Percentiles rank a stretch among this genome's conserved stretches.
phyloP scores from a whole-genome alignment of 2,329 filamentous ascomycete species.

The Cladosporium sp. region DNA sequence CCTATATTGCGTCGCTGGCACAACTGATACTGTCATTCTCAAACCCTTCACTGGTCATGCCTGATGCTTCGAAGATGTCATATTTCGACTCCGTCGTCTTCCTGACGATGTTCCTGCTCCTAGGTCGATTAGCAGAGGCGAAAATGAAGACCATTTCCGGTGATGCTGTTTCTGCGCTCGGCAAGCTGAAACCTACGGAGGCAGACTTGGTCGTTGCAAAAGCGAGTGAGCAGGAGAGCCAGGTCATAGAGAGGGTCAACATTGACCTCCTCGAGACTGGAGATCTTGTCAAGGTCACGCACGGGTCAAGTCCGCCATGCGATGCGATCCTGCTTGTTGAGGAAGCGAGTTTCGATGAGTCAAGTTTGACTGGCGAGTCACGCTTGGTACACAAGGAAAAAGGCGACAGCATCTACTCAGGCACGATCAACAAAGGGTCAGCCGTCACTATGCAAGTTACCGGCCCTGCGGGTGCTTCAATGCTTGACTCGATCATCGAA shows the following conservation, averaged over 20 bases:
- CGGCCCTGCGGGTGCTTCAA: constrained; percentile 62
- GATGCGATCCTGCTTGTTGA: constrained; percentile 62
- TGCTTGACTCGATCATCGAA: constrained; percentile 76
- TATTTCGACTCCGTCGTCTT: constrained; percentile 96
- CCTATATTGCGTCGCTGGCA: constrained; percentile 76
- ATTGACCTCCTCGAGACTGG: constrained; percentile 61
- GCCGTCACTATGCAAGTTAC: constrained; percentile 62
- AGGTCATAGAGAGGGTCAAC: constrained; percentile 41
- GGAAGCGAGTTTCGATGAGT: constrained; percentile 76
- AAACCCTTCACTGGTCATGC: background rate
- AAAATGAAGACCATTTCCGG: constrained; percentile 90
- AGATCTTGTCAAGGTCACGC: constrained; percentile 62
- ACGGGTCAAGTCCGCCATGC: constrained; percentile 78
- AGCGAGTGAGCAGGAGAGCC: constrained; percentile 18
- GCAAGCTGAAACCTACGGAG: constrained; percentile 71
- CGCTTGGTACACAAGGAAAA: constrained; percentile 58
- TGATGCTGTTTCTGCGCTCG: constrained; percentile 75
- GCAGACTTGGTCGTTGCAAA: constrained; percentile 59
- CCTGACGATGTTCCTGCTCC: constrained; percentile 79
- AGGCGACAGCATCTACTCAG: constrained; percentile 65
- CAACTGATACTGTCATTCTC: constrained; percentile 57
- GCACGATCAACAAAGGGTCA: constrained; percentile 67
- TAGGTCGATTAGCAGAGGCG: constrained; percentile 70
- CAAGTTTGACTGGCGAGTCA: constrained; percentile 79
- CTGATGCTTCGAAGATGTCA: constrained; percentile 15